Base-by-base conservation (phyloP, 306 rosid species). In the Dryas octopetala region DNA sequence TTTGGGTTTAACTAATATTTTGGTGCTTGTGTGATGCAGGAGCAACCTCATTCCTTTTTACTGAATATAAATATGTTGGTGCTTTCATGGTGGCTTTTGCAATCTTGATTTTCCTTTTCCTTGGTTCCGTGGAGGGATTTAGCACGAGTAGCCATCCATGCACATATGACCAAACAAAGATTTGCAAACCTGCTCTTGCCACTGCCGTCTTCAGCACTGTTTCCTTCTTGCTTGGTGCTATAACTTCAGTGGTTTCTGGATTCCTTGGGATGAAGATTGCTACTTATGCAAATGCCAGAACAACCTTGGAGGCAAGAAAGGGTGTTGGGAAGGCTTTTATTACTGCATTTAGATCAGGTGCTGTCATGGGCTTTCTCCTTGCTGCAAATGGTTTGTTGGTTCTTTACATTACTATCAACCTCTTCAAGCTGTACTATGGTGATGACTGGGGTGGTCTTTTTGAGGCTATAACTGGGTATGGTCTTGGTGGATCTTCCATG, bases 251-350 rank as follows among this genome's bases (percentile, higher is more conserved):
- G 78, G 23, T 90, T 75, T 92, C 97, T 71, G 99, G 99, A 32
- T 95, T 91, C 86, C 97, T 90, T 71, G 99, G 99, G 74, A 95
- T 92, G 97, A 95, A 90, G 79, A 95, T 95, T 80, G 99, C 97
- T 45, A 92, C 97, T 26, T 92, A 90, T 26, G 99, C 99, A 26
- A 95, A 95, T 83, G 99, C 99, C 66, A 88, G 97, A 85, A 95
- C 97, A 68, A 92, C 97, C 4, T 70, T 92, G 67, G 97, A 92
- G 86, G 97, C 97, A 65, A 83, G 99, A 78, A 91, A 92, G 82
- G 96, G 99, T 8, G 97, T 95, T 76, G 99, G 97, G 53, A 95
- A 89, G 92, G 99, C 97, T 62, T 92, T 95, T 75, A 92, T 95
- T 41, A 65, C 78, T 0, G 99, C 97, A 73, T 92, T 95, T 71